Percentiles rank a stretch among this genome's conserved stretches.
These are phyloP conservation scores for Xerocomellus intermedius DNA, from an alignment of 768 basidiomycete genomes.

Conservation along the genomic window DNA sequence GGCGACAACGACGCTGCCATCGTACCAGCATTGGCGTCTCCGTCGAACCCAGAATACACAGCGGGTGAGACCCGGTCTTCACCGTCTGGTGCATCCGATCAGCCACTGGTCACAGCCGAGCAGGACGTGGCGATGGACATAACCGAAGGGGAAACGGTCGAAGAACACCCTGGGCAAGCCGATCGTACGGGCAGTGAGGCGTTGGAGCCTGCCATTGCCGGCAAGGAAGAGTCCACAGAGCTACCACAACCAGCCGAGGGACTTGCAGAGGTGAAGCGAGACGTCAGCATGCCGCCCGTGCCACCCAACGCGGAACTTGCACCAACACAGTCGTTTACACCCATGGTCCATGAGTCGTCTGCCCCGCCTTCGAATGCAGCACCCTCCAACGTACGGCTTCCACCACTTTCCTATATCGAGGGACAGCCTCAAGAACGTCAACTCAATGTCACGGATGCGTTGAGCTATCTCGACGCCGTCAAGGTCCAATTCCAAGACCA, in stretches of 20 bases:
- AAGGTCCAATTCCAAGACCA: slow-evolving; percentile 57
- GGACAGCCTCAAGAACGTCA: slow-evolving; percentile 39
- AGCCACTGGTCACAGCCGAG: slow-evolving; percentile 20
- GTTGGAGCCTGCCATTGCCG: neutral
- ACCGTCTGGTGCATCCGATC: slow-evolving; percentile 19
- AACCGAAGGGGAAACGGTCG: slow-evolving; percentile 16
- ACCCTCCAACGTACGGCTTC: slow-evolving; percentile 14
- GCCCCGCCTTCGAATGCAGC: neutral
- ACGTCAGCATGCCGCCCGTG: slow-evolving; percentile 26
- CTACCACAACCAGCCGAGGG: slow-evolving; percentile 11
- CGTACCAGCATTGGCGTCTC: neutral
- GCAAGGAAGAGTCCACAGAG: slow-evolving; percentile 8
- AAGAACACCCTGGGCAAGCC: slow-evolving; percentile 11
- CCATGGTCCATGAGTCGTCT: slow-evolving; percentile 13
- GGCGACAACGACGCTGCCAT: neutral
- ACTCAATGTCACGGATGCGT: slow-evolving; percentile 60
- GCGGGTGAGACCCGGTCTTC: neutral
- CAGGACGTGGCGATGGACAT: slow-evolving; percentile 26
- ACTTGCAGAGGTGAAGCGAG: slow-evolving; percentile 17
- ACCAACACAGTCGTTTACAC: slow-evolving; percentile 9
- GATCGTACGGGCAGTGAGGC: slow-evolving; percentile 6
- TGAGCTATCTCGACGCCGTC: slow-evolving; percentile 63
- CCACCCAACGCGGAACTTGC: slow-evolving; percentile 11
- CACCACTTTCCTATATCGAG: slow-evolving; percentile 24
- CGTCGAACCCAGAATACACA: slow-evolving; percentile 13